These are phyloP conservation scores for Uromyces viciae-fabae DNA, from an alignment of 1,284 basidiomycete species.

Conservation along the genomic window DNA sequence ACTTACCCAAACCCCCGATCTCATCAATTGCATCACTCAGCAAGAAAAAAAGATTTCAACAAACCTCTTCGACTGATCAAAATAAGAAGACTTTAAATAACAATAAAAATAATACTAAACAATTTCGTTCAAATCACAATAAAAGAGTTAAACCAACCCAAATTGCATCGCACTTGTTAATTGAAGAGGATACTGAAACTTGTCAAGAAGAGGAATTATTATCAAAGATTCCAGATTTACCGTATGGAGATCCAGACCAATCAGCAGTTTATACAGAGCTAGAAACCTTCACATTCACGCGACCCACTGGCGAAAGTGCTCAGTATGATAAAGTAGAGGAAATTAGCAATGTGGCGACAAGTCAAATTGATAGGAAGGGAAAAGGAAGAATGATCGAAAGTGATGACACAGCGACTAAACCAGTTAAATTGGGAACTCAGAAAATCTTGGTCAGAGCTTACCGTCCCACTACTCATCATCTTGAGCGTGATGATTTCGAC, in stretches of 20 bases:
- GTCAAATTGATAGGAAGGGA: not conserved
- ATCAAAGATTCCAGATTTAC: conserved; percentile 29
- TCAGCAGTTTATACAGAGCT: conserved; percentile 26
- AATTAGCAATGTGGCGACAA: not conserved
- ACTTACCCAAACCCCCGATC: not conserved
- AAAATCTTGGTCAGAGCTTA: conserved; percentile 42
- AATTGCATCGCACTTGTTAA: not conserved
- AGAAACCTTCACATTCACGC: conserved; percentile 38
- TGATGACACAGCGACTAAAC: not conserved
- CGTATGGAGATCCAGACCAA: conserved; percentile 33
- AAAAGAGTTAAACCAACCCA: not conserved
- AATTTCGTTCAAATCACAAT: not conserved
- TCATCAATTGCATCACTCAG: not conserved
- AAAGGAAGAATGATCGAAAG: not conserved
- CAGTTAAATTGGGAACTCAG: conserved; percentile 25
- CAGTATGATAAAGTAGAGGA: too few species aligned
- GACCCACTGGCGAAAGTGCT: not conserved
- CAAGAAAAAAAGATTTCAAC: conserved; percentile 25
- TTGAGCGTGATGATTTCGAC: not conserved
- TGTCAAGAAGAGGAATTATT: not conserved
- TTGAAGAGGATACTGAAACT: not conserved
- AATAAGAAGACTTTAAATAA: not conserved
- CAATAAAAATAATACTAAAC: not conserved
- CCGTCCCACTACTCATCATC: conserved; percentile 18
- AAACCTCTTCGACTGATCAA: not conserved